Conservation (phyloP, 345 rosid species). For the Bruguiera parviflora region DNA sequence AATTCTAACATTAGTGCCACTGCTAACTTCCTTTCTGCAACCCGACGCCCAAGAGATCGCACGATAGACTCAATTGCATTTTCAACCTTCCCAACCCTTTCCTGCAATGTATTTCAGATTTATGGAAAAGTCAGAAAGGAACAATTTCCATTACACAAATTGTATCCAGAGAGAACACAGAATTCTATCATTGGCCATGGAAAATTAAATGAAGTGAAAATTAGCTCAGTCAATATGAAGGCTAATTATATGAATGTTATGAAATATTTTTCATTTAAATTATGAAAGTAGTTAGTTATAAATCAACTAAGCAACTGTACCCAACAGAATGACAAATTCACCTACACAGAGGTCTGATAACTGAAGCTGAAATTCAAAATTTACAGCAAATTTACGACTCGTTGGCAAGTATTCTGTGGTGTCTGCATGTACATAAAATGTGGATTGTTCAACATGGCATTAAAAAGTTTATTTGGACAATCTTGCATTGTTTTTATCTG, state of each 20-base stretch:
- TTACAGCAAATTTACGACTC: neutral
- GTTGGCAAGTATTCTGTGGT: too few species aligned
- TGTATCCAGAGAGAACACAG: neutral
- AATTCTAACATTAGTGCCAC: conserved; percentile 50
- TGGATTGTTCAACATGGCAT: neutral
- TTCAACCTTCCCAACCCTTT: conserved; percentile 44
- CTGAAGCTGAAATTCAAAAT: neutral
- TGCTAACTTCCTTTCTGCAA: conserved; percentile 54
- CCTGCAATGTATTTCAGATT: conserved; percentile 38
- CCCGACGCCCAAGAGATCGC: conserved; percentile 54
- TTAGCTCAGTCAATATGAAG: conserved; percentile 2
- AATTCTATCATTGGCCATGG: neutral
- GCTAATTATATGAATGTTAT: neutral
- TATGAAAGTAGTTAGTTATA: neutral
- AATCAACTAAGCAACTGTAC: neutral
- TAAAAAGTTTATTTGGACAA: neutral
- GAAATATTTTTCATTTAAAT: neutral
- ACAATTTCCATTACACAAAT: conserved; percentile 4
- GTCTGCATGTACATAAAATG: too few species aligned
- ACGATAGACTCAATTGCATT: conserved; percentile 51
- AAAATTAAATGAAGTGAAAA: neutral
- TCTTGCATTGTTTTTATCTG: too few species aligned
- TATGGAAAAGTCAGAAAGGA: conserved; percentile 11
- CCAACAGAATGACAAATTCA: neutral
- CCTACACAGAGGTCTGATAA: neutral